Conservation (phyloP, 495 filamentous ascomycete genomes). For the Hypoxylon subgilvum region DNA sequence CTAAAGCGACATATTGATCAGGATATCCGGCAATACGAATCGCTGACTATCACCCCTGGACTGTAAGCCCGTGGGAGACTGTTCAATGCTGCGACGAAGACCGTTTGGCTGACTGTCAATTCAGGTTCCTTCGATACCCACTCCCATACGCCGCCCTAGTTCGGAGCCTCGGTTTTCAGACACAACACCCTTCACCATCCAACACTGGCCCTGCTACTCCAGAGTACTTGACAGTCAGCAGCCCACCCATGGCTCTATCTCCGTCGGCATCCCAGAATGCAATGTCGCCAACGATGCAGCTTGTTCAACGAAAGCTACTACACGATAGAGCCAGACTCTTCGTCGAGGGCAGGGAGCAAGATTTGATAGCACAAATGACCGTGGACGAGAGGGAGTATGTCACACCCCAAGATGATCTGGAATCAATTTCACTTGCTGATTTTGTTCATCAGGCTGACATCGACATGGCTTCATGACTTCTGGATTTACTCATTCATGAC, state of each 20-base stretch:
- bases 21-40: conserved; percentile 19
- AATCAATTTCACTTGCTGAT: neutral
- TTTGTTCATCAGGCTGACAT: conserved; percentile 31
- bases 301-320: conserved; percentile 36
- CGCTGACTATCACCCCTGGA: conserved; percentile 8
- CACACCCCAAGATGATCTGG: neutral
- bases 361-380: conserved; percentile 37
- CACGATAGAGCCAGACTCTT: conserved; percentile 44
- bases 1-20: conserved; percentile 45
- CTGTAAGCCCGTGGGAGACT: conserved; percentile 19
- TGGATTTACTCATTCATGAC: conserved; percentile 52
- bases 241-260: neutral
- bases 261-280: neutral
- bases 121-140: conserved; percentile 22
- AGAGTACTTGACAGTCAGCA: conserved; percentile 3
- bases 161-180: neutral
- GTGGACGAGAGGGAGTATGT: conserved; percentile 37
- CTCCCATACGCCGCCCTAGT: conserved; percentile 31
- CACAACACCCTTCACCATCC: conserved; percentile 17
- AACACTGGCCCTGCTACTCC: conserved; percentile 9
- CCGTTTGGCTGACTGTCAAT: neutral
- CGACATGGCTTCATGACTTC: conserved; percentile 48
- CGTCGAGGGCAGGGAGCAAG: conserved; percentile 37
- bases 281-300: conserved; percentile 37
- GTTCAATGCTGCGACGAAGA: neutral